These are phyloP conservation scores for Globisporangium nagaii DNA, from an alignment of 352 stramenopile genomes.

Conservation along the genomic window DNA sequence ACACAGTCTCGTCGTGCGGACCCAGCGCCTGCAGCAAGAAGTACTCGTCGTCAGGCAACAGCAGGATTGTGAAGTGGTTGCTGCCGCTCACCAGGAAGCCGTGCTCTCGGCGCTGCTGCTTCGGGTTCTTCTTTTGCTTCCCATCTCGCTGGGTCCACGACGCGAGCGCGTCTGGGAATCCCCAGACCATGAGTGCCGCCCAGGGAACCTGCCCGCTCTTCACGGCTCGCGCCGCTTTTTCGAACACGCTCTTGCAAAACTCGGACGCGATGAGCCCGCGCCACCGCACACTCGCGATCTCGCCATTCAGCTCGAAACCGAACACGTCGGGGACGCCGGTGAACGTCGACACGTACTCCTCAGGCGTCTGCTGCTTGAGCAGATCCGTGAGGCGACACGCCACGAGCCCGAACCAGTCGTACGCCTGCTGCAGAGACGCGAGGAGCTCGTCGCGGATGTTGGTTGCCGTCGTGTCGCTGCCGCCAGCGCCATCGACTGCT, in stretches of 20 bases:
- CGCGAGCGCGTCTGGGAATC: conserved; percentile 64
- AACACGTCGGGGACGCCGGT: conserved; percentile 34
- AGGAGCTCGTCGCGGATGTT: conserved; percentile 16
- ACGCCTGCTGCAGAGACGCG: conserved; percentile 37
- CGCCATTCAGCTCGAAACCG: conserved; percentile 20
- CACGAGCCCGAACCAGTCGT: conserved; percentile 78
- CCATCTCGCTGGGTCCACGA: conserved; percentile 50
- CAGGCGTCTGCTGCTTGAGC: conserved; percentile 37
- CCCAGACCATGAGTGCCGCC: conserved; percentile 74
- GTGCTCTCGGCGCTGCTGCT: conserved; percentile 39
- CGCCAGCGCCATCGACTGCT: not conserved
- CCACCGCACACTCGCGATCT: conserved; percentile 62
- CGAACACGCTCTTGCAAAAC: conserved; percentile 47
- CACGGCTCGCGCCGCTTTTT: conserved; percentile 44
- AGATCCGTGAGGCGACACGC: conserved; percentile 53
- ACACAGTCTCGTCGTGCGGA: conserved; percentile 59
- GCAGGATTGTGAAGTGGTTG: conserved; percentile 74
- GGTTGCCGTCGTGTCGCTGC: too few species aligned
- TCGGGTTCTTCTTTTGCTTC: conserved; percentile 9
- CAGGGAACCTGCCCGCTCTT: conserved; percentile 46
- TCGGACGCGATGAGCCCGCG: conserved; percentile 56
- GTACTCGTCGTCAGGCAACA: conserved; percentile 70
- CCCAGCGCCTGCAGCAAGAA: conserved; percentile 64
- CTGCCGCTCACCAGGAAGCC: conserved; percentile 66
- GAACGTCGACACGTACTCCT: conserved; percentile 82